These are phyloP conservation scores for Sordariomycetes sp. DNA, from an alignment of 2,329 filamentous ascomycete genomes.

Conservation along the genomic window DNA sequence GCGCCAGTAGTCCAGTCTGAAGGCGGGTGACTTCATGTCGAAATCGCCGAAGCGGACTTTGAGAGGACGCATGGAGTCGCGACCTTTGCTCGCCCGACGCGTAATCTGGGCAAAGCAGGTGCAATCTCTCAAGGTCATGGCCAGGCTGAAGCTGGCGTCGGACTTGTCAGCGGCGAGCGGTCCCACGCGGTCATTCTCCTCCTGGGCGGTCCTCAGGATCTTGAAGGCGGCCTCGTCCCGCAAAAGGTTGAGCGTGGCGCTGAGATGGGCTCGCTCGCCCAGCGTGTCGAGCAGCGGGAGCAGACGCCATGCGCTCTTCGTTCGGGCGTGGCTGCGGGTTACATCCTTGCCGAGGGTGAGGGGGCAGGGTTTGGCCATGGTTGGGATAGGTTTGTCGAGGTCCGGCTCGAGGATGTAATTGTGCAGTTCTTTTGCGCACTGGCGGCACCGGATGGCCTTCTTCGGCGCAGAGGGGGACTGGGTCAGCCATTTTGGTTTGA, in stretches of 20 bases:
- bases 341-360: conserved; percentile 51
- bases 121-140: conserved; percentile 77
- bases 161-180: conserved; percentile 31
- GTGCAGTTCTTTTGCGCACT: conserved; percentile 50
- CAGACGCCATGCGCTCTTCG: conserved; percentile 28
- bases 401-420: conserved; percentile 22
- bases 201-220: conserved; percentile 23
- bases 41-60: conserved; percentile 63
- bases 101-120: conserved; percentile 62
- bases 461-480: conserved; percentile 65
- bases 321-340: conserved; percentile 30
- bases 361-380: conserved; percentile 47
- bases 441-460: conserved; percentile 58
- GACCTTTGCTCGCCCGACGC: conserved; percentile 11
- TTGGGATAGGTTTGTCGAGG: conserved; percentile 21
- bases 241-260: not conserved
- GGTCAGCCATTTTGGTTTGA: conserved; percentile 78
- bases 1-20: conserved; percentile 63
- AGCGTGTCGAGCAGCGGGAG: conserved; percentile 20
- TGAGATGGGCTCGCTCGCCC: conserved; percentile 16
- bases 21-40: conserved; percentile 61
- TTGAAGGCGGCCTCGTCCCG: conserved; percentile 12
- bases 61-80: conserved; percentile 18
- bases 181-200: conserved; percentile 31
- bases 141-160: conserved; percentile 47